A percentile compares a stretch with the other conserved stretches of the same genome.
phyloP scores from a whole-genome alignment of 306 rosid species.

The Lithocarpus polystachyus region DNA sequence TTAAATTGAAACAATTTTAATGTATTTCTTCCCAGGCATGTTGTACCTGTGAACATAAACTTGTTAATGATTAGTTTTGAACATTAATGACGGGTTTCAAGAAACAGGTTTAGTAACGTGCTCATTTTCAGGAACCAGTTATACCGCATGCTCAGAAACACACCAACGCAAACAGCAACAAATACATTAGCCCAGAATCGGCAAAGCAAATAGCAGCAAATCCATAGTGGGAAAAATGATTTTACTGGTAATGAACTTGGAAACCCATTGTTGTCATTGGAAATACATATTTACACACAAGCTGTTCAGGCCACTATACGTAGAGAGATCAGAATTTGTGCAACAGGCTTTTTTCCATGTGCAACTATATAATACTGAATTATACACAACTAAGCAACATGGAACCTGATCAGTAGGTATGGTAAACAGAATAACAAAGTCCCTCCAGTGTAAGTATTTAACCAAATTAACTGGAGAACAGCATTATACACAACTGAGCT shows the following conservation, averaged over 20 bases:
- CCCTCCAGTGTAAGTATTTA: background rate
- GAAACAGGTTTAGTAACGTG: too few species aligned
- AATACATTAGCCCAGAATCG: too few species aligned
- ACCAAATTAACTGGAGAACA: constrained; percentile 6
- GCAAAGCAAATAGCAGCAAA: too few species aligned
- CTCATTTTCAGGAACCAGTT: too few species aligned
- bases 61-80: too few species aligned
- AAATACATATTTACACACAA: constrained; percentile 38
- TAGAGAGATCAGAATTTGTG: background rate
- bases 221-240: too few species aligned
- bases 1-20: too few species aligned
- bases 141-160: too few species aligned
- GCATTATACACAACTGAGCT: constrained; percentile 20
- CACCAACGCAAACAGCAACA: too few species aligned
- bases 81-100: too few species aligned
- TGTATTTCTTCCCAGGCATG: too few species aligned
- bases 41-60: too few species aligned
- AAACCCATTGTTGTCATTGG: constrained; percentile 5
- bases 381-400: constrained; percentile 15
- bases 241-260: background rate
- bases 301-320: constrained; percentile 14
- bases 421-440: constrained; percentile 6
- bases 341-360: constrained; percentile 18
- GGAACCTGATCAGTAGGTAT: constrained; percentile 5
- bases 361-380: constrained; percentile 17